phyloP scores from a whole-genome alignment of 2,329 filamentous ascomycete genomes.

The Colletotrichum paranaense region DNA sequence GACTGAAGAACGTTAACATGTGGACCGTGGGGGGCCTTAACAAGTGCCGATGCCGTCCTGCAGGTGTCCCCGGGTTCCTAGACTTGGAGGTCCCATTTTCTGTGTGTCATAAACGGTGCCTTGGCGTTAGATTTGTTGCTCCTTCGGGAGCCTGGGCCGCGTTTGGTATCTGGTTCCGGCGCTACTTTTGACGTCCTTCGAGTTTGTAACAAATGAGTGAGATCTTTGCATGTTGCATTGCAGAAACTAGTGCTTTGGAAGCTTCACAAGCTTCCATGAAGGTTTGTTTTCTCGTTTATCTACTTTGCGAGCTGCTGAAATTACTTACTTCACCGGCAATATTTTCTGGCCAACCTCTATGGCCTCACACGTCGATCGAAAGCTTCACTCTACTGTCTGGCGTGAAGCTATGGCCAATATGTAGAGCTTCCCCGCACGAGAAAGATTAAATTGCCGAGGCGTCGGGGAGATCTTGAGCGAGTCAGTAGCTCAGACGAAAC shows the following conservation, averaged over 20 bases:
- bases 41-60: too few species aligned
- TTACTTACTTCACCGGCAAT: background rate
- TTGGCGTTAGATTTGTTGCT: background rate
- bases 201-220: background rate
- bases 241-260: background rate
- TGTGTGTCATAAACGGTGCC: background rate
- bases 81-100: background rate
- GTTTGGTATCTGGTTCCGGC: background rate
- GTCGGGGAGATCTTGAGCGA: background rate
- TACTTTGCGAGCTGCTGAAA: background rate
- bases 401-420: background rate
- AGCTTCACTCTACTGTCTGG: background rate
- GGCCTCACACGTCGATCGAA: background rate
- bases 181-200: background rate
- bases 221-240: background rate
- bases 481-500: background rate
- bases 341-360: background rate
- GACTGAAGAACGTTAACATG: background rate
- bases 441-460: background rate
- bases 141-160: background rate
- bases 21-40: background rate
- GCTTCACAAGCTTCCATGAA: background rate
- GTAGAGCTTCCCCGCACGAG: slow-evolving; percentile 18
- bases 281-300: too few species aligned
- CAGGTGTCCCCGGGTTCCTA: background rate